Conservation (phyloP, 306 rosid species). For the Medicago truncatula region MtrunA17r5.0-ANR NC_053046.1:18480001-18480500, state of each 20-base stretch:
- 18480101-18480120: constrained; percentile 67
- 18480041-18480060: constrained; percentile 55
- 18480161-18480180: constrained; percentile 29
- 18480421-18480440: constrained; percentile 49
- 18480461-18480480: constrained; percentile 1
- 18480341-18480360: constrained; percentile 65
- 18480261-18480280: constrained; percentile 65
- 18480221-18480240: constrained; percentile 57
- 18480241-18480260: constrained; percentile 56
- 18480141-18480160: constrained; percentile 65
- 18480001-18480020: constrained; percentile 71
- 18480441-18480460: constrained; percentile 68
- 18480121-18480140: constrained; percentile 53
- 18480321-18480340: constrained; percentile 65
- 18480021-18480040: constrained; percentile 74
- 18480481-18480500: neutral
- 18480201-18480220: constrained; percentile 49
- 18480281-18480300: constrained; percentile 61
- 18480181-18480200: constrained; percentile 48
- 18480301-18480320: constrained; percentile 71
- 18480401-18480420: constrained; percentile 49
- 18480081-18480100: constrained; percentile 76
- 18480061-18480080: constrained; percentile 68
- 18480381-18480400: constrained; percentile 38
- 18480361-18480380: constrained; percentile 51